These are phyloP conservation scores for Trichophyton rubrum DNA, from an alignment of 2,329 filamentous ascomycete species.

Conservation along the genomic window DNA sequence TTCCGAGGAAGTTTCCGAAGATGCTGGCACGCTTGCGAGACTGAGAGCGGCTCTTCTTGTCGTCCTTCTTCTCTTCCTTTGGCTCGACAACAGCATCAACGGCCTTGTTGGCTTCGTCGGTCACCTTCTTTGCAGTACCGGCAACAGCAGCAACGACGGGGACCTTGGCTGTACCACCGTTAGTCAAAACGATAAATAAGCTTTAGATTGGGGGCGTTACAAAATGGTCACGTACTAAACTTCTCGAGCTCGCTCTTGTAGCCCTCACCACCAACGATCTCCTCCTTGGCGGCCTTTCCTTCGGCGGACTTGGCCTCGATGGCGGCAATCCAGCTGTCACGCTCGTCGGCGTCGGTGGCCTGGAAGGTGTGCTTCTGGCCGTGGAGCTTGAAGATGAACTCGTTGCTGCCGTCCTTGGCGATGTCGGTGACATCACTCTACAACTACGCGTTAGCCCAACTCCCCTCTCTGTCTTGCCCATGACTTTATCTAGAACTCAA, in stretches of 20 bases:
- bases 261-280: slow-evolving; percentile 62
- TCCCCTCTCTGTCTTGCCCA: neutral
- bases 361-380: slow-evolving; percentile 93
- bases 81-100: slow-evolving; percentile 26
- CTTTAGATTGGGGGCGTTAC: no score
- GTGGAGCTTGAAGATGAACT: slow-evolving; percentile 75
- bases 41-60: slow-evolving; percentile 43
- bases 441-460: no score
- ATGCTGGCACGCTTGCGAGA: slow-evolving; percentile 50
- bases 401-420: slow-evolving; percentile 59
- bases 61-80: slow-evolving; percentile 20
- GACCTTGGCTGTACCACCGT: slow-evolving; percentile 30
- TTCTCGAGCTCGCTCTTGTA: slow-evolving; percentile 81
- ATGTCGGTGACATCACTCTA: slow-evolving; percentile 55
- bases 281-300: slow-evolving; percentile 67
- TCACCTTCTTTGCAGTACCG: slow-evolving; percentile 17
- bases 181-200: slow-evolving; percentile 16
- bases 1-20: slow-evolving; percentile 46
- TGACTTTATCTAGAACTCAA: neutral
- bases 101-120: slow-evolving; percentile 21
- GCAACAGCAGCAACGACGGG: slow-evolving; percentile 24
- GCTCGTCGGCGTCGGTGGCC: slow-evolving; percentile 59
- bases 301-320: slow-evolving; percentile 71
- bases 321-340: slow-evolving; percentile 83
- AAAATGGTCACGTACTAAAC: slow-evolving; percentile 39